These are phyloP conservation scores for Xanthoparmelia taractica DNA, from an alignment of 495 filamentous ascomycete species.

Conservation along the genomic window DNA sequence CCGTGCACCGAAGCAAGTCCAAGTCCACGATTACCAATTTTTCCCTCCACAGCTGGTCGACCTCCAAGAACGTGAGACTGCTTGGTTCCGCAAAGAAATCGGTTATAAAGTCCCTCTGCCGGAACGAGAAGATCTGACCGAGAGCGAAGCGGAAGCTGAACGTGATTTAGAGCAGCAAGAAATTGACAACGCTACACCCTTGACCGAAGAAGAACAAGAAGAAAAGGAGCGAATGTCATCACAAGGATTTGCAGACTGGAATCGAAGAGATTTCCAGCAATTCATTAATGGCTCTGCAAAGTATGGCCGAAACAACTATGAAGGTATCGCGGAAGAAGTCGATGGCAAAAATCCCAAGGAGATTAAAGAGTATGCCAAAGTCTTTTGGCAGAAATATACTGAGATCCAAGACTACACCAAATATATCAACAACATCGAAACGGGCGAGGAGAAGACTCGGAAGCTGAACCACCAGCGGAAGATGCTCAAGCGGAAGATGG, in stretches of 20 bases:
- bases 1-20: constrained; percentile 84
- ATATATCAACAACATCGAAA: constrained; percentile 77
- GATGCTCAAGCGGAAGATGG: constrained; percentile 91
- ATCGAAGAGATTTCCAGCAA: constrained; percentile 93
- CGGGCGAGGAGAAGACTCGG: constrained; percentile 79
- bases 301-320: constrained; percentile 78
- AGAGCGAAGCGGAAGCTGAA: constrained; percentile 79
- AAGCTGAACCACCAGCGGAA: constrained; percentile 89
- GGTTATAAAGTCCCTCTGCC: constrained; percentile 80
- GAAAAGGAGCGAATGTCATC: constrained; percentile 72
- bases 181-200: constrained; percentile 82
- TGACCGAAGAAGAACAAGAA: constrained; percentile 83
- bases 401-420: constrained; percentile 85
- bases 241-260: constrained; percentile 89
- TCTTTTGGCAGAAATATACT: constrained; percentile 88
- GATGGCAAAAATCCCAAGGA: constrained; percentile 83
- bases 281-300: constrained; percentile 93
- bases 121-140: constrained; percentile 75
- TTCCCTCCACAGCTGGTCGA: constrained; percentile 75
- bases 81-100: constrained; percentile 91
- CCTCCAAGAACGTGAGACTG: constrained; percentile 92
- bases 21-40: constrained; percentile 95
- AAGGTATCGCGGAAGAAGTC: constrained; percentile 77
- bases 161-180: constrained; percentile 80
- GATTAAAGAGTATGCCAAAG: constrained; percentile 80